Evolutionary conservation across 2,329 filamentous ascomycete genomes (phyloP).

Genomic region (Microdochium bolleyi): DNA sequence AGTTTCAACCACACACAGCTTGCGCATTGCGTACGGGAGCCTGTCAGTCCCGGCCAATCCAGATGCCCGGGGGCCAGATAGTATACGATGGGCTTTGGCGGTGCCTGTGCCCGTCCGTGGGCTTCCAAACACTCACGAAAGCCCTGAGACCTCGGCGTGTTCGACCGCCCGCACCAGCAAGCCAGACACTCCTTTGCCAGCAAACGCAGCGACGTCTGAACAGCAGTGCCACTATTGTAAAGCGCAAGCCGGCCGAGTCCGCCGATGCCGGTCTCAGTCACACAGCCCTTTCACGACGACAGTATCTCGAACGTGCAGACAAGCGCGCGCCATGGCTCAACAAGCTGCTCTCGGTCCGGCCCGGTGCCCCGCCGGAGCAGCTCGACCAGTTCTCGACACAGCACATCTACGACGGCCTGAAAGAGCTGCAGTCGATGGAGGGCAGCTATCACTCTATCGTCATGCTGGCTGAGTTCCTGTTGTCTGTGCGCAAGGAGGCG

Average conservation of each 20-base stretch:
- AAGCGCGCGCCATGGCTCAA: slow-evolving; percentile 16
- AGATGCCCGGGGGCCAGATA: slow-evolving; percentile 29
- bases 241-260: not conserved
- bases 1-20: too few species aligned
- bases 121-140: slow-evolving; percentile 26
- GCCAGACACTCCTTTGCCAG: not conserved
- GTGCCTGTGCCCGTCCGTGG: slow-evolving; percentile 51
- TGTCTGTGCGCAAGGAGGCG: slow-evolving; percentile 44
- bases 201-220: not conserved
- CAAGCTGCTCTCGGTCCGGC: slow-evolving; percentile 9
- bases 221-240: not conserved
- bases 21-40: not conserved
- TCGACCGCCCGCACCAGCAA: not conserved
- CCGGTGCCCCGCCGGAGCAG: slow-evolving; percentile 9
- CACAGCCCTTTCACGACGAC: slow-evolving; percentile 4
- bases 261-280: not conserved
- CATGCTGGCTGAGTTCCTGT: slow-evolving; percentile 47
- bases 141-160: slow-evolving; percentile 11
- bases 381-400: slow-evolving; percentile 19
- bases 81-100: slow-evolving; percentile 54
- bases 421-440: slow-evolving; percentile 24
- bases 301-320: slow-evolving; percentile 15
- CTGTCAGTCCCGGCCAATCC: slow-evolving; percentile 1
- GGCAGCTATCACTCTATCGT: slow-evolving; percentile 28
- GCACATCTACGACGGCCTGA: slow-evolving; percentile 40